phyloP scores from a whole-genome alignment of 2,329 filamentous ascomycete species.

The Penicillium sp. region DNA sequence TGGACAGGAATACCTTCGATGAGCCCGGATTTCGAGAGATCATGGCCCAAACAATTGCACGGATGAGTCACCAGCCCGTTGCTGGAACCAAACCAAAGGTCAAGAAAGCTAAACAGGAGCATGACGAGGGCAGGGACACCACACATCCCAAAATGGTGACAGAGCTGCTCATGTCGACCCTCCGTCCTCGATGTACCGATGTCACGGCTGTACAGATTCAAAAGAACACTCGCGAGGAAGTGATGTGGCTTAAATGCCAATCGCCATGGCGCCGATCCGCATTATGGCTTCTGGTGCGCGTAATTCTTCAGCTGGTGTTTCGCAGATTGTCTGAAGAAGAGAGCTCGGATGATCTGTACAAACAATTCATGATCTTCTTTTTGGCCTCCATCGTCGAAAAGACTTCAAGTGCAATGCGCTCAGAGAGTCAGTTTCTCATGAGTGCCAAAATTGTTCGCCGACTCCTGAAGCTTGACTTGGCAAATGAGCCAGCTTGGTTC shows the following conservation, averaged over 20 bases:
- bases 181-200: constrained; percentile 41
- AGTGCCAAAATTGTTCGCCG: background rate
- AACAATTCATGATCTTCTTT: background rate
- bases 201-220: constrained; percentile 33
- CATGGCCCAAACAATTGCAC: constrained; percentile 23
- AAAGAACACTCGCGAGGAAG: constrained; percentile 58
- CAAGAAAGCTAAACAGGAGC: constrained; percentile 39
- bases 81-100: constrained; percentile 35
- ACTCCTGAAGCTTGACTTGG: background rate
- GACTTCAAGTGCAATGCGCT: background rate
- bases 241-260: constrained; percentile 41
- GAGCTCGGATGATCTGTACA: background rate
- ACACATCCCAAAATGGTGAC: constrained; percentile 53
- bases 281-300: constrained; percentile 56
- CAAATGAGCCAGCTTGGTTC: background rate
- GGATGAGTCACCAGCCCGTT: constrained; percentile 37
- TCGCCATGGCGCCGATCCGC: constrained; percentile 55
- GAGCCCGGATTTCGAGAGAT: background rate
- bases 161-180: constrained; percentile 49
- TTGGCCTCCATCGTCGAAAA: background rate
- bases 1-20: background rate
- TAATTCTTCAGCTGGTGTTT: constrained; percentile 15
- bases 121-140: constrained; percentile 51
- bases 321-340: background rate
- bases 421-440: background rate